These are phyloP conservation scores for Ceratocystis diversiconidia DNA, from an alignment of 2,329 filamentous ascomycete species.

Conservation along the genomic window DNA sequence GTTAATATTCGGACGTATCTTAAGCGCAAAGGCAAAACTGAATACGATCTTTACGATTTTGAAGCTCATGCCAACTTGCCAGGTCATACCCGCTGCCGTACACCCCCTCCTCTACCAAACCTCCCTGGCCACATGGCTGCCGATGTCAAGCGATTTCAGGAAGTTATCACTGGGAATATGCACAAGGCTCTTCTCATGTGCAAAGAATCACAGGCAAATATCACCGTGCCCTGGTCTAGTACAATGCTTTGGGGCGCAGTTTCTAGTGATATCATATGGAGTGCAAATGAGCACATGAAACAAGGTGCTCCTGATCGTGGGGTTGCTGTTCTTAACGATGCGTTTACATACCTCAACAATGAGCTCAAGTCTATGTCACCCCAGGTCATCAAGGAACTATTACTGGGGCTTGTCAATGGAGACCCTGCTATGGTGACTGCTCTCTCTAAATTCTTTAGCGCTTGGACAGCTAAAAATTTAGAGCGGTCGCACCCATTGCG, in stretches of 20 bases:
- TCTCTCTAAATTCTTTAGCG: conserved; percentile 32
- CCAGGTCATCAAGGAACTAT: conserved; percentile 30
- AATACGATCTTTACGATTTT: conserved; percentile 37
- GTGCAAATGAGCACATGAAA: conserved; percentile 32
- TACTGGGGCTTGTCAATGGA: conserved; percentile 32
- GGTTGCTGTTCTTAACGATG: conserved; percentile 29
- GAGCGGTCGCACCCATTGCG: conserved; percentile 32
- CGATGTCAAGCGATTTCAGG: conserved; percentile 32
- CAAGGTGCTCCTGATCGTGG: conserved; percentile 29
- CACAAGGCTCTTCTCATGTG: conserved; percentile 33
- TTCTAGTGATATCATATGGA: conserved; percentile 31
- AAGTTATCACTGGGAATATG: conserved; percentile 31
- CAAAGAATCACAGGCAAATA: conserved; percentile 28
- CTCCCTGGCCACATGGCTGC: conserved; percentile 29
- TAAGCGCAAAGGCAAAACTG: conserved; percentile 39
- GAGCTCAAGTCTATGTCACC: conserved; percentile 32
- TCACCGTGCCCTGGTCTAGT: conserved; percentile 30
- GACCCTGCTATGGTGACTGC: conserved; percentile 34
- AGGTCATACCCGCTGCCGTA: conserved; percentile 32
- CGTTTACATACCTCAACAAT: conserved; percentile 31
- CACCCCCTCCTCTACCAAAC: conserved; percentile 31
- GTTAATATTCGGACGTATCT: conserved; percentile 39
- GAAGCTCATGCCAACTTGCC: conserved; percentile 31
- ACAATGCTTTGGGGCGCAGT: conserved; percentile 32
- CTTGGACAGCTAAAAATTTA: conserved; percentile 31